Evolutionary conservation across 2,329 filamentous ascomycete species (phyloP).

Genomic region (Lecanicillium sp.): DNA sequence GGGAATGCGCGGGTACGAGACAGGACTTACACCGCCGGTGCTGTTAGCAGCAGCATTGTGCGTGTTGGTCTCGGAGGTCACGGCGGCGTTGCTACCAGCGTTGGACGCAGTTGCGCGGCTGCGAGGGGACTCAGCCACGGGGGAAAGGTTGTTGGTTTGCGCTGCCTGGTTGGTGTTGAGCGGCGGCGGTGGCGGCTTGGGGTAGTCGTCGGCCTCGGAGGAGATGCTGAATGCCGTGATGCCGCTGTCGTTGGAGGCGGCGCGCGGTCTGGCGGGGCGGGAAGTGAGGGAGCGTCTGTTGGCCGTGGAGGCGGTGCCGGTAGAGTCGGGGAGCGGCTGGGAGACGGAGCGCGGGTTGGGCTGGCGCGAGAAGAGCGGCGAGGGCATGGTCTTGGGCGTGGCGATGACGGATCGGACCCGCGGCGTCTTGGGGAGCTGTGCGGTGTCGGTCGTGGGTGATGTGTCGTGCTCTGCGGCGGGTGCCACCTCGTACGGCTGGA

Average conservation of each 20-base stretch:
- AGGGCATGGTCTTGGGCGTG: constrained; percentile 11
- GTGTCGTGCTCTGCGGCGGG: background rate
- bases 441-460: background rate
- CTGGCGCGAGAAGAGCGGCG: constrained; percentile 12
- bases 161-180: constrained; percentile 18
- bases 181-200: constrained; percentile 5
- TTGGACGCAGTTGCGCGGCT: constrained; percentile 20
- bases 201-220: constrained; percentile 19
- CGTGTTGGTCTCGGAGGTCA: background rate
- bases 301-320: background rate
- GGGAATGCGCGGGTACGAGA: constrained; percentile 26
- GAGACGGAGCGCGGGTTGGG: constrained; percentile 12
- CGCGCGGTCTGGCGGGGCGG: constrained; percentile 18
- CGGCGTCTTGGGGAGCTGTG: background rate
- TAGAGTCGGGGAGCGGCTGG: background rate
- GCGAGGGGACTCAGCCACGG: constrained; percentile 42
- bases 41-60: background rate
- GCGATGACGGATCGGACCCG: background rate
- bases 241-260: constrained; percentile 27
- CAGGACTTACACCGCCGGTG: background rate
- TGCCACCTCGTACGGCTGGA: constrained; percentile 2
- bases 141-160: constrained; percentile 35
- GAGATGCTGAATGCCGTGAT: constrained; percentile 28
- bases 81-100: background rate
- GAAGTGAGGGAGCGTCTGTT: background rate